These are phyloP conservation scores for Gynochthodes officinalis DNA, from an alignment of 257 asterid species.

Conservation along the genomic window DNA sequence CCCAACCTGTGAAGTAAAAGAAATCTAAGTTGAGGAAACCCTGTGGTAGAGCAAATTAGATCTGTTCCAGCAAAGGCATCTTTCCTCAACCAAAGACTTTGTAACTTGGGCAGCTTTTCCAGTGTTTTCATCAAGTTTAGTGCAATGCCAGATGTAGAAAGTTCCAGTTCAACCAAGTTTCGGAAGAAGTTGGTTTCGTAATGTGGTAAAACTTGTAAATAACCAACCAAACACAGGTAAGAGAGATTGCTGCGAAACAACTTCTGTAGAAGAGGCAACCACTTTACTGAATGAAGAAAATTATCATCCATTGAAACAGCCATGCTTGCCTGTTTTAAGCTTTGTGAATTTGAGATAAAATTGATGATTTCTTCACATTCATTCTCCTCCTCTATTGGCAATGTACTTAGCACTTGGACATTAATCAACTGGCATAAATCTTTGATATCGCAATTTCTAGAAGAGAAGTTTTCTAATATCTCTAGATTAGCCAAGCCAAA, in stretches of 20 bases:
- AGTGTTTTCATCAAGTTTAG: not conserved
- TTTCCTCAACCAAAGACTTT: not conserved
- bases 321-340: not conserved
- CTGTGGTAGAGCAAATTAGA: not conserved
- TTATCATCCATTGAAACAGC: fast-evolving
- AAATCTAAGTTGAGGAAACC: not conserved
- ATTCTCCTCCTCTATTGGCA: not conserved
- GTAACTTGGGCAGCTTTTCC: constrained; percentile 5
- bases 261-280: too few species aligned
- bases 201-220: not conserved
- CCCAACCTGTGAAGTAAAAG: fast-evolving
- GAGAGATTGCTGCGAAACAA: not conserved
- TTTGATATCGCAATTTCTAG: not conserved
- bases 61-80: not conserved
- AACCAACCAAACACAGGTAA: not conserved
- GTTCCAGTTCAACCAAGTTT: not conserved
- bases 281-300: not conserved
- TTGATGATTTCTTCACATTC: too few species aligned
- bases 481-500: not conserved
- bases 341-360: not conserved
- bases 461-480: not conserved
- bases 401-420: not conserved
- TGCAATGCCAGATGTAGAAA: not conserved
- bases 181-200: not conserved
- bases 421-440: not conserved